Base-by-base conservation (phyloP, 768 basidiomycete species). In the Lenzites betulinus region DNA sequence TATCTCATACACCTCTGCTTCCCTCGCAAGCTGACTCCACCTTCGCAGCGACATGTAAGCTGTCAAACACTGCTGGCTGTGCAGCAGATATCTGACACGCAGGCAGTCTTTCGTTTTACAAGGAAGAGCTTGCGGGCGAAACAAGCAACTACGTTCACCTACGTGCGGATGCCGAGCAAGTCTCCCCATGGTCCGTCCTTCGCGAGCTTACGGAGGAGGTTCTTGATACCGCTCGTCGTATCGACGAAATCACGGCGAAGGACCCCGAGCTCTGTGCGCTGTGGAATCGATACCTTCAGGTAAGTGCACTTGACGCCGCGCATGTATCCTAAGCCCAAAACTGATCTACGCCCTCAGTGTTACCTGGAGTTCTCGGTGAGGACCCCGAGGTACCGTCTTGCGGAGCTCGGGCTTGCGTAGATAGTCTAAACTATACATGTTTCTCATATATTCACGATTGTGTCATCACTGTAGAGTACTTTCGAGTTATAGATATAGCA, bases 71-170 rank as follows among this genome's bases (percentile, higher is more conserved):
- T 5, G 25, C 2, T n/a, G 8, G 13, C 25, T 1, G 1, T 8
- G n/a, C 12, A 35, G 9, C 16, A 7, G 5, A 9, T 35, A 7
- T 13, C 56, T 53, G 51, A 62, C 38, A 0, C 3, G 2, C 1
- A 3, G 9, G 13, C 38, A 66, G 63, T 22, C 50, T 66, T 2
- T 66, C 66, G 9, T 66, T 66, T 44, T 66, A 66, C 60, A 66
- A 66, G 49, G 66, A 66, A 26, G 63, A 64, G 23, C 41, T 66
- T 1, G 66, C 59, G 15, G 66, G 66, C 7, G 66, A 66, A 39
- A 59, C 55, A 1, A 61, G 30, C 46, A 66, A 61, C 41, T 66
- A 66, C 42, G 58, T 66, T 7, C 63, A 64, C 43, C 51, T 64
- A 12, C 66, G 66, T 28, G 62, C 66, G 0, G 44, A 50, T 8